Percentiles rank a stretch among this genome's conserved stretches.
phyloP scores from a whole-genome alignment of 2,329 filamentous ascomycete genomes.

The Aspergillus clavatus region DNA sequence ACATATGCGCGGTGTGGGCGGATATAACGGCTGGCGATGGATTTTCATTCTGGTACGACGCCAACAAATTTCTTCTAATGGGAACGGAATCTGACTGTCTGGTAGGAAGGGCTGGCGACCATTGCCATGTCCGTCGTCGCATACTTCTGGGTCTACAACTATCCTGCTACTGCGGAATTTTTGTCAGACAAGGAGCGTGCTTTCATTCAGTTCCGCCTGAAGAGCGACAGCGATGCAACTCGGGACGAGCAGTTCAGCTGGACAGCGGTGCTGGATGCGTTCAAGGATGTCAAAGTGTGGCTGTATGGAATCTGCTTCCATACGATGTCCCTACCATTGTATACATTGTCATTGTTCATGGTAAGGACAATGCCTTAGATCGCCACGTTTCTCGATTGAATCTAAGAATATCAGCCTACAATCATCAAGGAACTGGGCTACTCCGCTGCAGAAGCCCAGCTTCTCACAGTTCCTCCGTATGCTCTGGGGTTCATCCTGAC shows the following conservation, averaged over 20 bases:
- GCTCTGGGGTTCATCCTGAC: conserved; percentile 59
- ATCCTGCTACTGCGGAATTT: conserved; percentile 40
- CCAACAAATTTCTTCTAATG: not conserved
- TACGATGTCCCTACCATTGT: conserved; percentile 61
- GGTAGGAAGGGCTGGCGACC: conserved; percentile 63
- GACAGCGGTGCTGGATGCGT: conserved; percentile 58
- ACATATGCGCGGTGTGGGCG: conserved; percentile 44
- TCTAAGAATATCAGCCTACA: conserved; percentile 23
- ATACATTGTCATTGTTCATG: conserved; percentile 38
- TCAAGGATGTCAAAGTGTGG: conserved; percentile 67
- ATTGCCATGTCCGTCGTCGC: conserved; percentile 48
- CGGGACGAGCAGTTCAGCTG: conserved; percentile 65
- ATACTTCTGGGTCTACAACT: conserved; percentile 42
- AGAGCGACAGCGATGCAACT: conserved; percentile 64
- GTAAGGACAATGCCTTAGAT: conserved; percentile 15
- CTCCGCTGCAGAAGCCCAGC: conserved; percentile 40
- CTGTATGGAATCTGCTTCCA: conserved; percentile 68
- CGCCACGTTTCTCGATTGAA: not conserved
- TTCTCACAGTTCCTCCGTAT: conserved; percentile 62
- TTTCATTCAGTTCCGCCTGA: conserved; percentile 59
- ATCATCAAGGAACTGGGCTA: conserved; percentile 44
- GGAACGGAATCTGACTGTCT: not conserved
- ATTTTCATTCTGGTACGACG: conserved; percentile 54
- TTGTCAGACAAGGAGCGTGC: conserved; percentile 48
- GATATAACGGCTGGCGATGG: conserved; percentile 57